Percentiles rank a stretch among this genome's conserved stretches.
Conservation (phyloP, 805 yeast genomes). For the Blastobotrys attinorum region DNA sequence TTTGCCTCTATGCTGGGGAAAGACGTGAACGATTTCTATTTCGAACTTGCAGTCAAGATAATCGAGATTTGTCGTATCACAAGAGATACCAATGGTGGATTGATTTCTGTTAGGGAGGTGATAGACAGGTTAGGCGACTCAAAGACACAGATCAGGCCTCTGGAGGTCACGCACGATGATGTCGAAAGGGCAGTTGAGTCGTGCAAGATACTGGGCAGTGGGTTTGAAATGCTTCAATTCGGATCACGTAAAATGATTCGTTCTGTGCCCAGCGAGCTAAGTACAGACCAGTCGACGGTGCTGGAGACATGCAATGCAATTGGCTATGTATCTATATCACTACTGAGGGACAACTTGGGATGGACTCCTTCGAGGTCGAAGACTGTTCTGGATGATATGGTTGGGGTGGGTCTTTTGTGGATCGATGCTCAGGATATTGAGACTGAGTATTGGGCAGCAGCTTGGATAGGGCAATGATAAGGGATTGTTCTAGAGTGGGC, state of each 20-base stretch:
- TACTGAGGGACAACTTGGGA: slow-evolving; percentile 62
- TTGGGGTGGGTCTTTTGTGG: slow-evolving; percentile 80
- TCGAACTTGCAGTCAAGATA: slow-evolving; percentile 63
- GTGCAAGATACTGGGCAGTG: slow-evolving; percentile 57
- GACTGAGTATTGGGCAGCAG: slow-evolving; percentile 31
- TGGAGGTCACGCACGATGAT: slow-evolving; percentile 39
- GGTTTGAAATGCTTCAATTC: slow-evolving; percentile 54
- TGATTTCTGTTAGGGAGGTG: slow-evolving; percentile 55
- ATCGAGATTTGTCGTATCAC: slow-evolving; percentile 71
- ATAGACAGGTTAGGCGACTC: slow-evolving; percentile 27
- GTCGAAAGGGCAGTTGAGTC: slow-evolving; percentile 47
- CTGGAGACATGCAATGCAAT: slow-evolving; percentile 68
- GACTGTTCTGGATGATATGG: slow-evolving; percentile 67
- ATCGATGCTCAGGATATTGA: slow-evolving; percentile 44
- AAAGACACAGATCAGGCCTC: slow-evolving; percentile 20
- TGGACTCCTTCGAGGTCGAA: slow-evolving; percentile 65
- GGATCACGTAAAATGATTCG: slow-evolving; percentile 53
- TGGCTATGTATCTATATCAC: slow-evolving; percentile 61
- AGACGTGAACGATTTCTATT: slow-evolving; percentile 45
- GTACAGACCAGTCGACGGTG: slow-evolving; percentile 60
- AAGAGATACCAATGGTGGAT: slow-evolving; percentile 72
- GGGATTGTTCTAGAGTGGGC: too few species aligned
- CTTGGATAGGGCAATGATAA: too few species aligned
- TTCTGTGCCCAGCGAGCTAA: slow-evolving; percentile 55
- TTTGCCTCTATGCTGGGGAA: slow-evolving; percentile 30